phyloP scores from a whole-genome alignment of 768 basidiomycete genomes.

The Mycena pura region DNA sequence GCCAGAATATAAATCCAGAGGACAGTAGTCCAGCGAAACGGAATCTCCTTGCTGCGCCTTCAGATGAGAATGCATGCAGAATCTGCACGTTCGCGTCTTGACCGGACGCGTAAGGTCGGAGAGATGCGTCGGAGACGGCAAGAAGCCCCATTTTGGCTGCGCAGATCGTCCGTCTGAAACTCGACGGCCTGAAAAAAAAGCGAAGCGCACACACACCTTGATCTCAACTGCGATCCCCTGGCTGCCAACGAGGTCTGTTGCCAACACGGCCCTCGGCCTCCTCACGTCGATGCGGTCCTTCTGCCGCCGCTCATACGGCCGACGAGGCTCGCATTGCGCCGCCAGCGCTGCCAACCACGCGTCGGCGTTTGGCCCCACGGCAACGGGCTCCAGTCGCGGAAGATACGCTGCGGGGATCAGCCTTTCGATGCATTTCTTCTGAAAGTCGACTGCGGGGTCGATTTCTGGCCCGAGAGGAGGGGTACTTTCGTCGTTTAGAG shows the following conservation, averaged over 20 bases:
- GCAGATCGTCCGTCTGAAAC: not conserved
- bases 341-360: constrained; percentile 69
- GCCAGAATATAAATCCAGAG: constrained; percentile 87
- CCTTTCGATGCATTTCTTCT: constrained; percentile 64
- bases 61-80: constrained; percentile 85
- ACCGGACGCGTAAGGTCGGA: constrained; percentile 59
- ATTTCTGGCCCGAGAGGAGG: constrained; percentile 39
- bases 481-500: not conserved
- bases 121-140: constrained; percentile 69
- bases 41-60: constrained; percentile 47
- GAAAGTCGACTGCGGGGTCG: constrained; percentile 59
- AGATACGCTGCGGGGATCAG: constrained; percentile 69
- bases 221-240: constrained; percentile 82
- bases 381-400: constrained; percentile 60
- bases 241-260: constrained; percentile 79
- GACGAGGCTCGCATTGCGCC: constrained; percentile 47
- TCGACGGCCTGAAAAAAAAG: not conserved
- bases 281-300: constrained; percentile 66
- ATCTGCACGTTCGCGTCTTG: constrained; percentile 83
- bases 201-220: constrained; percentile 70
- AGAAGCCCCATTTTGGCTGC: constrained; percentile 97
- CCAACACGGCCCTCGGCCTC: constrained; percentile 67
- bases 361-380: constrained; percentile 39
- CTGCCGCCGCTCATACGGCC: constrained; percentile 63
- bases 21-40: constrained; percentile 70